phyloP scores from a whole-genome alignment of 2,329 filamentous ascomycete genomes.

The Trichoderma hamatum region DNA sequence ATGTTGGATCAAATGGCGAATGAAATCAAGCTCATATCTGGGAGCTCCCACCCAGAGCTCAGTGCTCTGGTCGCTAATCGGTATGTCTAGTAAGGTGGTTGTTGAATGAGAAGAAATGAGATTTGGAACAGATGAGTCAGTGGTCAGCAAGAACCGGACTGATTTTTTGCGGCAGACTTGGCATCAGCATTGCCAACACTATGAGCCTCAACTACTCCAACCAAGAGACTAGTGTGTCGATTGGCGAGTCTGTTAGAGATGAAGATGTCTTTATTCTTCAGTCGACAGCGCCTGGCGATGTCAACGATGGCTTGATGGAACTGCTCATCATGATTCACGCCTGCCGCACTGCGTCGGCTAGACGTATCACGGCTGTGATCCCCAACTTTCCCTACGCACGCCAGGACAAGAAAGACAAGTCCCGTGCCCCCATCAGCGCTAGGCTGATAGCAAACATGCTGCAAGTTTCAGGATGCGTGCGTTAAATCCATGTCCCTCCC shows the following conservation, averaged over 20 bases:
- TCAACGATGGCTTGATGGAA: constrained; percentile 98
- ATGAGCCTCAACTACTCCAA: constrained; percentile 85
- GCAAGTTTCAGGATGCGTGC: constrained; percentile 80
- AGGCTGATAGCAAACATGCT: constrained; percentile 98
- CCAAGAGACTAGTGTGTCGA: constrained; percentile 86
- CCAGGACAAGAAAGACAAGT: constrained; percentile 96
- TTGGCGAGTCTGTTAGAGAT: constrained; percentile 93
- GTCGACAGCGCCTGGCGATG: constrained; percentile 91
- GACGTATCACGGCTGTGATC: constrained; percentile 91
- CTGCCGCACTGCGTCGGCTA: constrained; percentile 69
- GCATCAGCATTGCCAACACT: constrained; percentile 77
- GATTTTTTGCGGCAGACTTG: constrained; percentile 57
- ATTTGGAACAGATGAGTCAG: constrained; percentile 1
- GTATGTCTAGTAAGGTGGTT: constrained; percentile 37
- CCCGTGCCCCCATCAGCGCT: constrained; percentile 91
- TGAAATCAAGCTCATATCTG: constrained; percentile 57
- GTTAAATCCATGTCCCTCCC: constrained; percentile 28
- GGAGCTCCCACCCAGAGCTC: constrained; percentile 53
- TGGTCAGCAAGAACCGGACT: constrained; percentile 19
- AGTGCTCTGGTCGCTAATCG: constrained; percentile 50
- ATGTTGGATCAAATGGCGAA: constrained; percentile 54
- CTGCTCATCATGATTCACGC: constrained; percentile 98
- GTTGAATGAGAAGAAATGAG: not conserved
- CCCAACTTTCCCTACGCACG: constrained; percentile 96
- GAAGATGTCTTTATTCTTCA: constrained; percentile 99